Evolutionary conservation across 2,329 filamentous ascomycete genomes (phyloP).

Genomic region (Phoma sp.): DNA sequence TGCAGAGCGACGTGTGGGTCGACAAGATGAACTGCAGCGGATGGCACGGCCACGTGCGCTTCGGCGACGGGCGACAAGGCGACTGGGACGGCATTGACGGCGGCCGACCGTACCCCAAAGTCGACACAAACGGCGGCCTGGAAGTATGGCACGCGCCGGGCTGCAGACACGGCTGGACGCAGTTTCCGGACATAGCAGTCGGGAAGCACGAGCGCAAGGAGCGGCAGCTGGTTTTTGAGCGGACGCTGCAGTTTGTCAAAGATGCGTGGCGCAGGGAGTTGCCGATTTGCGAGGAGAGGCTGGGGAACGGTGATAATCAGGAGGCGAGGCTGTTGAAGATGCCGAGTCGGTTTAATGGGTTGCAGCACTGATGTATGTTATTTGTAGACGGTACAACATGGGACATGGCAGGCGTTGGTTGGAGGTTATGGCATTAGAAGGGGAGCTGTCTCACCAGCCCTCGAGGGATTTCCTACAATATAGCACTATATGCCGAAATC

Average conservation of each 20-base stretch:
- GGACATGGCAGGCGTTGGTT: neutral
- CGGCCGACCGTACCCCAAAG: constrained; percentile 21
- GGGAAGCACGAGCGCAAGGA: constrained; percentile 48
- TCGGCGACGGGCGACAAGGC: constrained; percentile 41
- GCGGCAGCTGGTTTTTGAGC: constrained; percentile 44
- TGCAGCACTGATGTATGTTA: neutral
- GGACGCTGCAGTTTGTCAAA: constrained; percentile 47
- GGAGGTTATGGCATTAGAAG: neutral
- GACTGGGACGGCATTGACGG: constrained; percentile 40
- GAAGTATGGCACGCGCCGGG: constrained; percentile 48
- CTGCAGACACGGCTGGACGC: constrained; percentile 52
- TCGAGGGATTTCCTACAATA: neutral
- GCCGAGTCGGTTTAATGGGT: constrained; percentile 17
- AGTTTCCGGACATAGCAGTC: constrained; percentile 50
- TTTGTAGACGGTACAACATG: neutral
- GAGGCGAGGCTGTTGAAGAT: constrained; percentile 30
- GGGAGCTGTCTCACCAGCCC: neutral
- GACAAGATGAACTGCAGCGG: constrained; percentile 45
- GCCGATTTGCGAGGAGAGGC: constrained; percentile 12
- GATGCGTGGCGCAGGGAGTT: constrained; percentile 44
- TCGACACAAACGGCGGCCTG: constrained; percentile 40
- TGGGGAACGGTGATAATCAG: constrained; percentile 21
- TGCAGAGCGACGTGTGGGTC: constrained; percentile 53
- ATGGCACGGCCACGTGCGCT: constrained; percentile 43
- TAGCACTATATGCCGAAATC: neutral